Percentiles rank a stretch among this genome's conserved stretches.
phyloP scores from a whole-genome alignment of 1,284 basidiomycete species.

The Cryptococcus amylolentus region DNA sequence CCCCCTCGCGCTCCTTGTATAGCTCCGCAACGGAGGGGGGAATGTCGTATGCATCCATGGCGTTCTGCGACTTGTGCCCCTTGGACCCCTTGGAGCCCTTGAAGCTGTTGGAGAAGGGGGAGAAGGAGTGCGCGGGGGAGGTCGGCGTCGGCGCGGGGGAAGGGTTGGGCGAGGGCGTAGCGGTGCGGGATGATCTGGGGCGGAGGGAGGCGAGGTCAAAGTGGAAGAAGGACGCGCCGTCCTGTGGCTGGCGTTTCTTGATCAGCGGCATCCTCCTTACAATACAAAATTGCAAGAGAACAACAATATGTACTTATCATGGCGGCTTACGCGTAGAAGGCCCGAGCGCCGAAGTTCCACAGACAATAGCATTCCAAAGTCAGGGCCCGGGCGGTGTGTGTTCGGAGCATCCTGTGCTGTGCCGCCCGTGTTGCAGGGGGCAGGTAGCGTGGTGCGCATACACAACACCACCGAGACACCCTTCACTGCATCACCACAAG shows the following conservation, averaged over 20 bases:
- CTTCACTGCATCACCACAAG: too few species aligned
- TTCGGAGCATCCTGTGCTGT: too few species aligned
- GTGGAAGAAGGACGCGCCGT: constrained; percentile 2
- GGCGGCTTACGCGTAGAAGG: neutral
- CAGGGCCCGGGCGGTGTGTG: neutral
- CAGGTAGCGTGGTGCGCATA: too few species aligned
- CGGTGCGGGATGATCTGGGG: neutral
- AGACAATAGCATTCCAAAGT: too few species aligned
- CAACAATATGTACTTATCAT: too few species aligned
- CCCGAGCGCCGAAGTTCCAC: too few species aligned
- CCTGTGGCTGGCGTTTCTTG: neutral
- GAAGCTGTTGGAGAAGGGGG: neutral
- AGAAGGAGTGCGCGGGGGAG: neutral
- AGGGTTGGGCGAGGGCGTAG: neutral
- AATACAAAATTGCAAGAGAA: too few species aligned
- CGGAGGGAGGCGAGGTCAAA: constrained; percentile 1
- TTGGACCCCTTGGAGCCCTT: too few species aligned
- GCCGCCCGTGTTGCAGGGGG: too few species aligned
- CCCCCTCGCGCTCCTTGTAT: neutral
- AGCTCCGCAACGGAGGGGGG: neutral
- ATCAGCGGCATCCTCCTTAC: constrained; percentile 1
- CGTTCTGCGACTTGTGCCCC: neutral
- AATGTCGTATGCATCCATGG: neutral
- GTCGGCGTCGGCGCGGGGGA: neutral
- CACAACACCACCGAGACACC: too few species aligned